A percentile compares a stretch with the other conserved stretches of the same genome.
These are phyloP conservation scores for Cladosporium sp. DNA, from an alignment of 2,329 filamentous ascomycete genomes.

Conservation along the genomic window DNA sequence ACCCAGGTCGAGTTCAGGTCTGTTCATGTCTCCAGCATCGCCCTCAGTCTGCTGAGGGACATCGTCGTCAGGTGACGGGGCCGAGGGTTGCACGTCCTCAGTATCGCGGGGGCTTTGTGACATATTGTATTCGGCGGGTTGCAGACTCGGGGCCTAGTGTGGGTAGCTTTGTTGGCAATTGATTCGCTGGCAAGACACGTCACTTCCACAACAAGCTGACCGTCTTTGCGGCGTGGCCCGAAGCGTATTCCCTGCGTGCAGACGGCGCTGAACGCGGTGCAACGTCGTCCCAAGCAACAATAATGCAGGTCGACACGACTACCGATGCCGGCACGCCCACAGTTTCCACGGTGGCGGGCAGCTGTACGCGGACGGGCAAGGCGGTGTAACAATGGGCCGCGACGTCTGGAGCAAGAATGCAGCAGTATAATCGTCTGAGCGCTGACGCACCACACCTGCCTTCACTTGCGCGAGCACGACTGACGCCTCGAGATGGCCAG, in stretches of 20 bases:
- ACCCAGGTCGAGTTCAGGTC: slow-evolving; percentile 51
- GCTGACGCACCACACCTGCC: slow-evolving; percentile 4
- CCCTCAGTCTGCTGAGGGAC: slow-evolving; percentile 59
- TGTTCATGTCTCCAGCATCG: slow-evolving; percentile 30
- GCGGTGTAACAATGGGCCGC: slow-evolving; percentile 18
- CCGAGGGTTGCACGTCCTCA: slow-evolving; percentile 73
- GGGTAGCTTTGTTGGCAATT: slow-evolving; percentile 27
- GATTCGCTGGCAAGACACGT: slow-evolving; percentile 34
- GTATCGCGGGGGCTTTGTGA: slow-evolving; percentile 84
- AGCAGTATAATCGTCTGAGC: slow-evolving; percentile 18
- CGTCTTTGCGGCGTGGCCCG: slow-evolving; percentile 21
- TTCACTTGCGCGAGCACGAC: slow-evolving; percentile 16
- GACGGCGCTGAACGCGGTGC: slow-evolving; percentile 16
- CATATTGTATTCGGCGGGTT: slow-evolving; percentile 68
- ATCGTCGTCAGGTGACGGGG: slow-evolving; percentile 83
- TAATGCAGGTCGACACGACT: slow-evolving; percentile 15
- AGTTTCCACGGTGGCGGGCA: slow-evolving; percentile 12
- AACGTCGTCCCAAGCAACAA: slow-evolving; percentile 10
- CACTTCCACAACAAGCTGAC: slow-evolving; percentile 25
- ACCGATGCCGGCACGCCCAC: not conserved
- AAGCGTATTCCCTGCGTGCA: slow-evolving; percentile 19
- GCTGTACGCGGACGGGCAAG: slow-evolving; percentile 12
- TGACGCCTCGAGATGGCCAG: slow-evolving; percentile 12
- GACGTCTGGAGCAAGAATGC: slow-evolving; percentile 15
- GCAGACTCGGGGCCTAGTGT: slow-evolving; percentile 25